Conservation (phyloP, 768 basidiomycete genomes). For the Royoungia palumana region DNA sequence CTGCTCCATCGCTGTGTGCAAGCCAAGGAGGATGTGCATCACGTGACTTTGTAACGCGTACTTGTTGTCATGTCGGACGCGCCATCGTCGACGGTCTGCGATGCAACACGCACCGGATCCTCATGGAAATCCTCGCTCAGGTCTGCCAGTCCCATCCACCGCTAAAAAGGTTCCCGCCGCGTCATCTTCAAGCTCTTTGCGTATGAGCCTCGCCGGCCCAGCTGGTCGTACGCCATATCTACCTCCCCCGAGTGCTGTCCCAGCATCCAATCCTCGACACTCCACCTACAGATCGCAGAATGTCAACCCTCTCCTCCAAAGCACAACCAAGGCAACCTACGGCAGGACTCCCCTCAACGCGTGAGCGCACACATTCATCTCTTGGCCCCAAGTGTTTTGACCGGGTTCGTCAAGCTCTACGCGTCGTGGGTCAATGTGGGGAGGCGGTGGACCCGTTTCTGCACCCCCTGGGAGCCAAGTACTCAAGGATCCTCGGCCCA, state of each 20-base stretch:
- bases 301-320: conserved; percentile 63
- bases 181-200: conserved; percentile 42
- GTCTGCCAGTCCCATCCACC: conserved; percentile 72
- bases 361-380: conserved; percentile 34
- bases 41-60: conserved; percentile 18
- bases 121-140: conserved; percentile 52
- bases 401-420: conserved; percentile 46
- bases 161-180: conserved; percentile 60
- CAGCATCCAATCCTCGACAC: conserved; percentile 56
- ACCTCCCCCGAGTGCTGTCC: conserved; percentile 32
- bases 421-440: conserved; percentile 76
- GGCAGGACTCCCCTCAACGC: conserved; percentile 74
- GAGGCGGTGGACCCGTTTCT: conserved; percentile 42
- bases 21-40: too few relatives aligned
- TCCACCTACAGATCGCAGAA: conserved; percentile 71
- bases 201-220: conserved; percentile 75
- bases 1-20: conserved; percentile 12
- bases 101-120: conserved; percentile 54
- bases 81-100: conserved; percentile 53
- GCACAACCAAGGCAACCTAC: conserved; percentile 60
- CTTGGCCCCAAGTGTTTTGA: conserved; percentile 4
- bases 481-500: conserved; percentile 70
- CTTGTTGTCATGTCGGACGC: conserved; percentile 39
- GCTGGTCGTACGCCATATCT: conserved; percentile 57
- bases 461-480: conserved; percentile 53